These are phyloP conservation scores for Sextonia rubra DNA, from an alignment of 164 flowering plant species.

Conservation along the genomic window DNA sequence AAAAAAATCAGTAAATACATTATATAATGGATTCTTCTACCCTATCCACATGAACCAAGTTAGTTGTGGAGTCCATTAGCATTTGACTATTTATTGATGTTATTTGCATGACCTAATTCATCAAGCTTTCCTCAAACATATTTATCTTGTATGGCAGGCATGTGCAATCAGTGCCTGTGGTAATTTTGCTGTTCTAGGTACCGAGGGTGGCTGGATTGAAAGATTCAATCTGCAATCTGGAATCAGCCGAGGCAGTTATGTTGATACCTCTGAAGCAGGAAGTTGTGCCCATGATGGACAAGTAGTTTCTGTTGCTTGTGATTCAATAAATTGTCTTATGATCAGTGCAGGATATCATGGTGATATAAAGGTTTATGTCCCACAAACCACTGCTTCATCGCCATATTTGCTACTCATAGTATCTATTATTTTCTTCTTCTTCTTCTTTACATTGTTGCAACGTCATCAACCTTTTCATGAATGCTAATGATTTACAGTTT, in stretches of 20 bases:
- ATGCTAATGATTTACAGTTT: not conserved
- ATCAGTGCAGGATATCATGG: slow-evolving; percentile 94
- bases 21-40: not conserved
- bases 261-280: slow-evolving; percentile 47
- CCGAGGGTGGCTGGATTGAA: slow-evolving; percentile 97
- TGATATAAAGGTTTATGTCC: slow-evolving; percentile 67
- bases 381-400: not conserved
- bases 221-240: slow-evolving; percentile 97
- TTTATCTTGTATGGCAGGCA: slow-evolving; percentile 36
- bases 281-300: slow-evolving; percentile 70
- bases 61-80: not conserved
- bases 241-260: slow-evolving; percentile 77
- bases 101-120: not conserved
- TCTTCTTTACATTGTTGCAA: not conserved
- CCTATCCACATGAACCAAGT: not conserved
- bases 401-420: not conserved
- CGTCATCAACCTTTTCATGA: not conserved
- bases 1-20: not conserved
- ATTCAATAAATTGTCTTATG: slow-evolving; percentile 81
- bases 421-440: no score
- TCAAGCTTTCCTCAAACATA: not conserved
- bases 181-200: slow-evolving; percentile 87
- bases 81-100: not conserved
- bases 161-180: slow-evolving; percentile 96
- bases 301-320: slow-evolving; percentile 92